phyloP scores from a whole-genome alignment of 2,329 filamentous ascomycete species.

The Sclerotinia minor region DNA sequence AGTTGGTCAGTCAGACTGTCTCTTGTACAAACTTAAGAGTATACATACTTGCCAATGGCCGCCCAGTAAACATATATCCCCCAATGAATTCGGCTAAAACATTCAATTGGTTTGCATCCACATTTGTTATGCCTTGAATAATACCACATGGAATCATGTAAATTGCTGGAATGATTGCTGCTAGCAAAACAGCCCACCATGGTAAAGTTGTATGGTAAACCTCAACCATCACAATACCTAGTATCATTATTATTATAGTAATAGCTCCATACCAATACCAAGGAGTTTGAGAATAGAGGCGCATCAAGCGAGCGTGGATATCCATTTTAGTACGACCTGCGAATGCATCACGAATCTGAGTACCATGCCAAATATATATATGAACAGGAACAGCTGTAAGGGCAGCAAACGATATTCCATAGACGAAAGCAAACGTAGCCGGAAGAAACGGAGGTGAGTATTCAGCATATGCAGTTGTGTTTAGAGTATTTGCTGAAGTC shows the following conservation, averaged over 20 bases:
- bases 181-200: slow-evolving; percentile 54
- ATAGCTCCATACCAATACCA: slow-evolving; percentile 55
- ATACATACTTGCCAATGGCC: slow-evolving; percentile 67
- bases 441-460: slow-evolving; percentile 73
- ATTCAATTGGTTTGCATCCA: slow-evolving; percentile 50
- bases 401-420: slow-evolving; percentile 71
- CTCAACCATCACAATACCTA: slow-evolving; percentile 41
- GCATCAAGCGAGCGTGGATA: slow-evolving; percentile 56
- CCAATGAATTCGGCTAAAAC: slow-evolving; percentile 46
- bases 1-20: slow-evolving; percentile 52
- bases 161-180: slow-evolving; percentile 48
- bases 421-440: slow-evolving; percentile 68
- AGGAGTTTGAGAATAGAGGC: slow-evolving; percentile 54
- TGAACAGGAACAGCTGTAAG: slow-evolving; percentile 69
- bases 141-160: slow-evolving; percentile 43
- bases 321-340: slow-evolving; percentile 47
- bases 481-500: slow-evolving; percentile 60
- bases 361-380: slow-evolving; percentile 65
- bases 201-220: slow-evolving; percentile 48
- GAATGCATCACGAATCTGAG: slow-evolving; percentile 56
- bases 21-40: slow-evolving; percentile 42
- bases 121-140: slow-evolving; percentile 49
- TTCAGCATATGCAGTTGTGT: slow-evolving; percentile 63
- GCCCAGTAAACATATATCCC: slow-evolving; percentile 49
- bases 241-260: slow-evolving; percentile 39